Evolutionary conservation across 1,284 basidiomycete genomes (phyloP), one percentile per base, ranked within the genome.

Genomic region (Heterobasidion parviporum): DNA sequence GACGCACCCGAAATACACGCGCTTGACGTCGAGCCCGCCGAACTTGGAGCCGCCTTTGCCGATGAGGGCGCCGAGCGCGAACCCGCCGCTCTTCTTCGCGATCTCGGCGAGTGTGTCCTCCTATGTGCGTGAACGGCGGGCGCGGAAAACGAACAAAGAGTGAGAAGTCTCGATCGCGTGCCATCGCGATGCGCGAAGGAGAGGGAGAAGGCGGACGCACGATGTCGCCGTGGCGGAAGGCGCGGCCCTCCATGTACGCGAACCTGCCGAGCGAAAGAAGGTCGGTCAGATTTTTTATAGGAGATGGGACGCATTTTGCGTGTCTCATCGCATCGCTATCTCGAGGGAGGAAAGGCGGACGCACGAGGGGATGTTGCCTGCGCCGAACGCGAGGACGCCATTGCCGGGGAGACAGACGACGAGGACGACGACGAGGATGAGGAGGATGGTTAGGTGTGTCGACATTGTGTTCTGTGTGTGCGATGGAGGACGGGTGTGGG

Each of bases 221-320:
- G 59, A 93, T 92, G 69, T 93, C 90, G 43, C 91, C 91, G 67
- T 94, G 91, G 50, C 91, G 75, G 70, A 89, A 93, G 0, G 91
- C 91, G 62, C 79, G 82, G 50, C 89, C 86, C 65, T 89, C 86
- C 70, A 89, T 73, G 67, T 82, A 89, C 9, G 85, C 83, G 65
- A 83, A 88, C 49, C 83, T 86, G 61, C 16, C 59, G 20, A 26
- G 20, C n/a, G 26, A 5, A 26, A 26, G 26, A 3, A 26, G 26
- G 26, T 26, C 26, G 26, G 3, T 26, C 26, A 26, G 26, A 0
- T 2, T 26, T 3, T 5, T 26, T 26, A 3, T 26, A 5, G 5
- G 2, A 3, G 3, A 26, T 5, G 5, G 2, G 26, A 3, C 26
- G 26, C 26, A 26, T 26, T 26, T 26, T 26, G 26, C 26, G 26